Percentiles rank a stretch among this genome's conserved stretches.
These are phyloP conservation scores for Aspergillus clavatus DNA, from an alignment of 2,329 filamentous ascomycete species.

Conservation along the genomic window DNA sequence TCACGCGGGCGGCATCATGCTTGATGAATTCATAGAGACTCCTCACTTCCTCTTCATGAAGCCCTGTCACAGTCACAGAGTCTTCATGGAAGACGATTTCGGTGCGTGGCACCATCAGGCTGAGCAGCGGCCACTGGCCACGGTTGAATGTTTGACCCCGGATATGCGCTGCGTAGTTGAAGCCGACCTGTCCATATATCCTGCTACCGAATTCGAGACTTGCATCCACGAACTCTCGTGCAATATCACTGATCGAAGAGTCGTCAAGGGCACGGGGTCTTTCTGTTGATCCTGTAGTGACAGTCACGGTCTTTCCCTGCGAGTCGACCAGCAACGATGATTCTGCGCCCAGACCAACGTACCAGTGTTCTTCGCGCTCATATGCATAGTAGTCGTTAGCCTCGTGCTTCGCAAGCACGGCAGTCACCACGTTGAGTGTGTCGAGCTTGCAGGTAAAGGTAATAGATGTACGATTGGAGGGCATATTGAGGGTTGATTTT, in stretches of 20 bases:
- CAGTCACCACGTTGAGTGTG: no score
- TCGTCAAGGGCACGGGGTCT: not conserved
- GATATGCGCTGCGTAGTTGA: constrained; percentile 12
- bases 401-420: no score
- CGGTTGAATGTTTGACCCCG: constrained; percentile 2
- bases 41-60: not conserved
- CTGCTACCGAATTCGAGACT: constrained; percentile 1
- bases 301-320: constrained; percentile 2
- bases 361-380: constrained; percentile 9
- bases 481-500: no score
- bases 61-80: not conserved
- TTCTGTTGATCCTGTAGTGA: not conserved
- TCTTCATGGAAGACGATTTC: not conserved
- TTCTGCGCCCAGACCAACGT: constrained; percentile 8
- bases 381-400: constrained; percentile 10
- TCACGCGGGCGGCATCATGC: no score
- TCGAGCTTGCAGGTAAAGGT: no score
- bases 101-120: constrained; percentile 6
- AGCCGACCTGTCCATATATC: constrained; percentile 13
- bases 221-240: constrained; percentile 5
- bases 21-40: not conserved
- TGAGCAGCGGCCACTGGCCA: constrained; percentile 10
- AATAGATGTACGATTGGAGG: no score
- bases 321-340: constrained; percentile 9
- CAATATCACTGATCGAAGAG: constrained; percentile 1